Evolutionary conservation across 2,329 filamentous ascomycete genomes (phyloP).

Genomic region (Xylaria sp.): DNA sequence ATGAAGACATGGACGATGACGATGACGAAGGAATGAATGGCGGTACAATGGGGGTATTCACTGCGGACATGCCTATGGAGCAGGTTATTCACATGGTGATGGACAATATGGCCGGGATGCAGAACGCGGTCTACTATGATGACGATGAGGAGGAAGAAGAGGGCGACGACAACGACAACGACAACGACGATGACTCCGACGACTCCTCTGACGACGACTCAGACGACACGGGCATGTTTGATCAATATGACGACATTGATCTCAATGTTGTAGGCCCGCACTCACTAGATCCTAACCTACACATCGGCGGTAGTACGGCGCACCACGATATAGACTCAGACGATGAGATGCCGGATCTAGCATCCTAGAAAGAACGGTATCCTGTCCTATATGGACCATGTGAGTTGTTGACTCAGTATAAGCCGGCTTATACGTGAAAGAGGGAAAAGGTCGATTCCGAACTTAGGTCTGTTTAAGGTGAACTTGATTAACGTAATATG

Average conservation of each 20-base stretch:
- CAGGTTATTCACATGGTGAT: constrained; percentile 3
- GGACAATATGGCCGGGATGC: neutral
- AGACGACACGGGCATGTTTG: neutral
- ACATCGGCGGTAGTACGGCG: neutral
- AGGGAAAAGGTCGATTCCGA: no score
- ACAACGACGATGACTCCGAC: no score
- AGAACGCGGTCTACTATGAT: neutral
- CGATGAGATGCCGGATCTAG: constrained; percentile 9
- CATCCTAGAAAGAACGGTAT: neutral
- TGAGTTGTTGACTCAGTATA: neutral
- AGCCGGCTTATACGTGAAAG: neutral
- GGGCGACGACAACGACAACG: no score
- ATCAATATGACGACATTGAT: neutral
- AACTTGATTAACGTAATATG: neutral
- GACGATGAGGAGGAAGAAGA: neutral
- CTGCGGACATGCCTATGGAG: neutral
- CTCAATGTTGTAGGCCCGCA: neutral
- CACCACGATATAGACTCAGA: neutral
- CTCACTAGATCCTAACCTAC: neutral
- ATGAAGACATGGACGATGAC: constrained; percentile 8
- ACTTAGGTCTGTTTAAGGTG: no score
- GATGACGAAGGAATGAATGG: neutral
- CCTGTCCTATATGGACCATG: neutral
- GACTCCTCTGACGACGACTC: no score
- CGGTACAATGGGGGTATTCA: neutral